Conservation (phyloP, 768 basidiomycete genomes). For the Psilocybe subaeruginosa region DNA sequence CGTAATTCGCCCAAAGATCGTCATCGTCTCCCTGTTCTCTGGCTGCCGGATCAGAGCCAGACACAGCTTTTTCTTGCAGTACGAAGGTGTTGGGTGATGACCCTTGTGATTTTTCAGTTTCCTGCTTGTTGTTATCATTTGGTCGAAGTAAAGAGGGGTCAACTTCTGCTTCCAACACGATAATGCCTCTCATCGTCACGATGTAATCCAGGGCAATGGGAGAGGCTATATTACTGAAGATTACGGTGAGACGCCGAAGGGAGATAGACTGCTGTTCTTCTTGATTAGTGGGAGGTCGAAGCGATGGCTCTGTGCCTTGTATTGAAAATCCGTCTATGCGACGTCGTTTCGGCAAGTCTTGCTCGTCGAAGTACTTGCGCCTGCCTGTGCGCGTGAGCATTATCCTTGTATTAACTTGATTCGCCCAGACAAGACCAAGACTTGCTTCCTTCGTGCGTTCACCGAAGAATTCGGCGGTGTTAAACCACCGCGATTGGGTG, state of each 20-base stretch:
- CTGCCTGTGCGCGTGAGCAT: conserved; percentile 81
- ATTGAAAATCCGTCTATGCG: conserved; percentile 11
- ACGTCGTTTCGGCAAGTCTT: conserved; percentile 29
- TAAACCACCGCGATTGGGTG: conserved; percentile 79
- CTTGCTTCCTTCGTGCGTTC: conserved; percentile 76
- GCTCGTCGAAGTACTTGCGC: conserved; percentile 54
- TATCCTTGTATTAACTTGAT: conserved; percentile 84
- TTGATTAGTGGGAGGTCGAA: conserved; percentile 5
- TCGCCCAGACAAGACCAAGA: conserved; percentile 92
- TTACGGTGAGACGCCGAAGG: conserved; percentile 72
- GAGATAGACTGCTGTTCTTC: conserved; percentile 48
- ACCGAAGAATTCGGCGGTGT: conserved; percentile 59
- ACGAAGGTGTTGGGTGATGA: background rate
- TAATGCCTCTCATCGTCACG: conserved; percentile 64
- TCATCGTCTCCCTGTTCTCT: conserved; percentile 31
- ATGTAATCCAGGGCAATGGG: conserved; percentile 76
- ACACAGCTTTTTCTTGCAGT: background rate
- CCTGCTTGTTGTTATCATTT: background rate
- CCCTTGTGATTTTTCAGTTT: background rate
- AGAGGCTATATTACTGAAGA: conserved; percentile 70
- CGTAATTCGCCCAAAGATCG: conserved; percentile 48
- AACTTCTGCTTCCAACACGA: conserved; percentile 15
- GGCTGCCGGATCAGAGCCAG: conserved; percentile 1
- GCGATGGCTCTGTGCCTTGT: background rate
- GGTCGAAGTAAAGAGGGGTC: background rate